Percentiles rank a stretch among this genome's conserved stretches.
These are phyloP conservation scores for Toxicodendron radicans DNA, from an alignment of 345 rosid species.

Conservation along the genomic window DNA sequence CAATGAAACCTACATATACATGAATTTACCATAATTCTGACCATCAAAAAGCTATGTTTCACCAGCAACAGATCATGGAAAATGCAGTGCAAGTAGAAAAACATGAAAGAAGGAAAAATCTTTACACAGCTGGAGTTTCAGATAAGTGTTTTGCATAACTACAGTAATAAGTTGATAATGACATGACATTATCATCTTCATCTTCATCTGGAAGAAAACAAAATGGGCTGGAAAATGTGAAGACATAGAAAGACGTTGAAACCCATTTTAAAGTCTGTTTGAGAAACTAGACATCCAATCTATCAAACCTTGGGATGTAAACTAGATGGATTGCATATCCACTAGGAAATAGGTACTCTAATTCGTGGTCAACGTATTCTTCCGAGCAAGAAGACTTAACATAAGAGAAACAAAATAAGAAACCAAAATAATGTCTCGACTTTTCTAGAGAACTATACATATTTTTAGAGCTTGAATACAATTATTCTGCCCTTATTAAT, in stretches of 20 bases:
- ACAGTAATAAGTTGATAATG: neutral
- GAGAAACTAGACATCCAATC: neutral
- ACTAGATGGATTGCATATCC: neutral
- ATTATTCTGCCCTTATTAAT: too few relatives aligned
- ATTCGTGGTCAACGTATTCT: neutral
- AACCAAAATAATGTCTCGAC: conserved; percentile 1
- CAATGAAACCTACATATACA: neutral
- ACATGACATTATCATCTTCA: neutral
- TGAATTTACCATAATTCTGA: neutral
- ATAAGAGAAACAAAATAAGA: neutral
- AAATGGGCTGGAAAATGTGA: neutral
- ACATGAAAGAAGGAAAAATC: neutral
- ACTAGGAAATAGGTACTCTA: neutral
- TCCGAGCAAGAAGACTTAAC: too few relatives aligned
- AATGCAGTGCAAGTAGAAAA: neutral
- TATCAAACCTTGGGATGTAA: neutral
- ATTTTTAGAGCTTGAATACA: too few relatives aligned
- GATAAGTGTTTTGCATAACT: neutral
- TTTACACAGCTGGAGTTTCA: neutral
- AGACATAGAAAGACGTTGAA: neutral
- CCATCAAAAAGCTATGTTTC: neutral
- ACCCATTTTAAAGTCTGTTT: neutral
- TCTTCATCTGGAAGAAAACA: neutral
- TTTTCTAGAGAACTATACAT: neutral
- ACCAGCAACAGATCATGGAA: neutral